Conservation (phyloP, 768 basidiomycete species). For the Phallus indusiatus region DNA sequence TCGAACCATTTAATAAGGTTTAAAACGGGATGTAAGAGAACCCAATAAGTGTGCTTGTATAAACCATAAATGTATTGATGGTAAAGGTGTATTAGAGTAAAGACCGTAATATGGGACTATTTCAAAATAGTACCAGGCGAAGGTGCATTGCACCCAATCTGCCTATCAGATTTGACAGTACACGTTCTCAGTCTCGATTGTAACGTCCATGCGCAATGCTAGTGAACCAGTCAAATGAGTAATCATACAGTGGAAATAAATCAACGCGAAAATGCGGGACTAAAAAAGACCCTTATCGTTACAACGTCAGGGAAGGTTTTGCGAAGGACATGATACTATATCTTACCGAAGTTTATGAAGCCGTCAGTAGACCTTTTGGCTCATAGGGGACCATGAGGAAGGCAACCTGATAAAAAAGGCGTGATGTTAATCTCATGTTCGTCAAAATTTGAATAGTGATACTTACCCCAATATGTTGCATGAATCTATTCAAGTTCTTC, state of each 20-base stretch:
- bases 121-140: neutral
- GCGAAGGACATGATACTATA: neutral
- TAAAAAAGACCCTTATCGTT: too few species aligned
- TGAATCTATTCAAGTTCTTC: slow-evolving; percentile 6
- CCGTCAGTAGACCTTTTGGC: neutral
- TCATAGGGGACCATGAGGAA: slow-evolving; percentile 10
- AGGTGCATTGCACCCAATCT: too few species aligned
- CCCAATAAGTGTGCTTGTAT: too few species aligned
- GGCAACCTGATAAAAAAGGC: slow-evolving; percentile 1
- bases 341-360: neutral
- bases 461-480: slow-evolving; percentile 11
- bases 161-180: too few species aligned
- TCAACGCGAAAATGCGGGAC: neutral
- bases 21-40: too few species aligned
- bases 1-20: too few species aligned
- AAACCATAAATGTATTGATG: neutral
- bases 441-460: neutral
- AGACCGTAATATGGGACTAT: neutral
- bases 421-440: slow-evolving; percentile 1
- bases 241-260: neutral
- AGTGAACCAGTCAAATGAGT: neutral
- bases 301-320: too few species aligned
- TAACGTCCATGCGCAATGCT: neutral
- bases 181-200: neutral
- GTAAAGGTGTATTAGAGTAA: neutral